Base-by-base conservation (phyloP, 2,329 filamentous ascomycete species). In the Pseudogymnoascus sp. region DNA sequence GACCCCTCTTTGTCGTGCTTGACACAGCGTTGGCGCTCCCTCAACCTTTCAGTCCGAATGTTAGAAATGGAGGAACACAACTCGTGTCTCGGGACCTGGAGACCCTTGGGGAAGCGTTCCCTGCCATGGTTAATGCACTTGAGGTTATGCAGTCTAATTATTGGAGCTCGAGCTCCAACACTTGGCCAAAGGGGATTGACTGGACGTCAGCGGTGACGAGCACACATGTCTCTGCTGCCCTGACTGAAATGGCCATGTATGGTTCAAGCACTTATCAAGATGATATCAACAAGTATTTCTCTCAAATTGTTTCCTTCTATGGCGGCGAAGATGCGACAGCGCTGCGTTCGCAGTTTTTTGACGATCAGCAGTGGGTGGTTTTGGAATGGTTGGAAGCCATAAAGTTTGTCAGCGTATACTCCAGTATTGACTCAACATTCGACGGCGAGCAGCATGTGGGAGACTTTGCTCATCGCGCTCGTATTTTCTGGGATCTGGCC, bases 331-430 rank as follows among this genome's bases (percentile, higher is more conserved):
- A 96, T 73, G 83, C 86, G 4, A 85, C 92, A 66, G 80, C 82
- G 29, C 81, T 97, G 59, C 82, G 90, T 48, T 84, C 85, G 62
- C 80, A 94, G 78, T 93, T 93, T 0, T 96, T 88, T 72, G 93
- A 97, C 71, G 93, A 97, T 73, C 96, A 96, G 77, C 82, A 96
- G 2, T 97, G 93, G 93, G 91, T 97, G 1, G 91, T 95, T 2
- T 80, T 97, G 38, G 91, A 89, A 65, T 97, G 93, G 92, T 78
- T 97, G 60, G 91, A 96, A 71, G 84, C 84, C 58, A 83, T 92
- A 65, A 86, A 89, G 67, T 92, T 96, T 71, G 84, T 93, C 60
- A 77, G 85, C 33, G 76, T 81, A n/a, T 91, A 95, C 71, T 84
- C 83, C 2, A 75, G 78, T 1, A 72, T 85, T 15, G 86, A 90